Evolutionary conservation across 2,329 filamentous ascomycete genomes (phyloP).

Genomic region (Gliomastix tumulicola): DNA sequence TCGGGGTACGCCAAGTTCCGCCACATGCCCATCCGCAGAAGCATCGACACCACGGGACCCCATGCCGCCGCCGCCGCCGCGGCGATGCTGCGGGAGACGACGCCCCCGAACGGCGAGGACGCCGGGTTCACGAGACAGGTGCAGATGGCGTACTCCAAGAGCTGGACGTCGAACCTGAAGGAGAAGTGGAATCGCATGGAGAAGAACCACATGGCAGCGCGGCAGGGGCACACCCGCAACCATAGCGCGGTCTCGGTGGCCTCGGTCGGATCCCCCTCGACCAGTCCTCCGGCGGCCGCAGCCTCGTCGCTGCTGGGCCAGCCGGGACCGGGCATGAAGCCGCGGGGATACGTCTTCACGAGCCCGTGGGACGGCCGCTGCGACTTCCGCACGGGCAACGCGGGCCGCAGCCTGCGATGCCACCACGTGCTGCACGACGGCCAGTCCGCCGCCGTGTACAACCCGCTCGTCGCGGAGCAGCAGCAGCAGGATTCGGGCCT

Average conservation of each 20-base stretch:
- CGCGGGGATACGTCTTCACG: slow-evolving; percentile 67
- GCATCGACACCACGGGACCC: slow-evolving; percentile 18
- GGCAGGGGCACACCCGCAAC: slow-evolving; percentile 17
- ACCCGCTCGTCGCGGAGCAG: slow-evolving; percentile 33
- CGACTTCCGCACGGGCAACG: slow-evolving; percentile 73
- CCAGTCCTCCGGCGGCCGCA: not conserved
- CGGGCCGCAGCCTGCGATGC: slow-evolving; percentile 68
- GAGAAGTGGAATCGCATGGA: slow-evolving; percentile 33
- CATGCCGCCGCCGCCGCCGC: not conserved
- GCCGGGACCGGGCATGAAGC: slow-evolving; percentile 39
- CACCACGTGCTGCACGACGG: slow-evolving; percentile 58
- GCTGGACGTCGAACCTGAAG: slow-evolving; percentile 37
- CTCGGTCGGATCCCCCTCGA: slow-evolving; percentile 20
- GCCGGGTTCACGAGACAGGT: slow-evolving; percentile 51
- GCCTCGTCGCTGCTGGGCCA: slow-evolving; percentile 6
- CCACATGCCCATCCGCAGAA: slow-evolving; percentile 33
- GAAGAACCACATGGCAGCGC: slow-evolving; percentile 13
- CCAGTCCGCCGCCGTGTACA: slow-evolving; percentile 21
- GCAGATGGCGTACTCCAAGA: slow-evolving; percentile 49
- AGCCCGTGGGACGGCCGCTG: slow-evolving; percentile 86
- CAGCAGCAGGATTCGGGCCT: no score
- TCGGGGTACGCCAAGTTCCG: slow-evolving; percentile 53
- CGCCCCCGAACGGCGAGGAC: no score
- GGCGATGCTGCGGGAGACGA: no score
- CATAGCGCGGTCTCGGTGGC: slow-evolving; percentile 20